These are phyloP conservation scores for Thecaphora thlaspeos DNA, from an alignment of 1,284 basidiomycete species.

Conservation along the genomic window DNA sequence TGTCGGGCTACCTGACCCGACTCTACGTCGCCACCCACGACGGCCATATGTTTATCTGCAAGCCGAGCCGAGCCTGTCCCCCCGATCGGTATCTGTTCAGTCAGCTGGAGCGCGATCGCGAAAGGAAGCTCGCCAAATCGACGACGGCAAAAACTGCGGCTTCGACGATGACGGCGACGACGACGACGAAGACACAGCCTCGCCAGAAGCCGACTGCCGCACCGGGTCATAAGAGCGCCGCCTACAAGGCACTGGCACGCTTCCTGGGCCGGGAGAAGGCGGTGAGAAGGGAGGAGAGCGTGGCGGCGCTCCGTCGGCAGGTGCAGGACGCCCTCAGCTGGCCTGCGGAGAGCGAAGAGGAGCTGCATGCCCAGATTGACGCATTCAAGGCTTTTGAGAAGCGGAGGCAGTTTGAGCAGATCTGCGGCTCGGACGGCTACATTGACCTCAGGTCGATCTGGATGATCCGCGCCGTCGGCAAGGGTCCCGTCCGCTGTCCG, in stretches of 20 bases:
- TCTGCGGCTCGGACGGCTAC: conserved; percentile 68
- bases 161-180: background rate
- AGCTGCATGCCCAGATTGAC: conserved; percentile 34
- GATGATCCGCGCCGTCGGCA: conserved; percentile 64
- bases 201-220: no score
- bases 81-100: conserved; percentile 67
- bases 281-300: conserved; percentile 47
- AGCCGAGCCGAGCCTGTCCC: conserved; percentile 65
- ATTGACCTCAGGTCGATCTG: conserved; percentile 70
- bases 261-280: conserved; percentile 29
- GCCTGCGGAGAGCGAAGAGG: conserved; percentile 32
- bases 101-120: conserved; percentile 8
- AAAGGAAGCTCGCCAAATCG: conserved; percentile 57
- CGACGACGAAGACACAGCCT: conserved; percentile 1
- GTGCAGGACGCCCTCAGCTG: conserved; percentile 41
- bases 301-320: conserved; percentile 55
- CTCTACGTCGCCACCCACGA: conserved; percentile 74
- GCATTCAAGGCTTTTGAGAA: conserved; percentile 45
- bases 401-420: conserved; percentile 68
- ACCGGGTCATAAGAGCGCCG: no score
- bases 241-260: conserved; percentile 16
- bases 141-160: no score
- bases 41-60: conserved; percentile 69
- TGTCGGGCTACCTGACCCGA: conserved; percentile 65
- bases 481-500: conserved; percentile 32